Conservation (phyloP, 208 protist genomes). For the Trichomonas gallinae region DNA sequence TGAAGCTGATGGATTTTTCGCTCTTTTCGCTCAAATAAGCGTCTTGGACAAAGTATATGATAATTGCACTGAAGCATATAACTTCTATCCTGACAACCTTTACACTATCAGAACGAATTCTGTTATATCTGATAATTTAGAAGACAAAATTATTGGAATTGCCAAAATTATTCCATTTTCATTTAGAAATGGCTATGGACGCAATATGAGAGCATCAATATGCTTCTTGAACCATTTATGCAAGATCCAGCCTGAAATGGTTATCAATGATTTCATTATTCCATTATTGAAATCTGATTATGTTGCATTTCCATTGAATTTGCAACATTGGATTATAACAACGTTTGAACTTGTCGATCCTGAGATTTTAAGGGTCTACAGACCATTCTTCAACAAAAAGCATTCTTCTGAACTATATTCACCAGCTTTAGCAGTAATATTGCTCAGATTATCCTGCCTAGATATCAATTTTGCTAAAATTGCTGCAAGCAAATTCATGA, state of each 20-base stretch:
- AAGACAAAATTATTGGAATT: not conserved
- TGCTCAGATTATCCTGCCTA: not conserved
- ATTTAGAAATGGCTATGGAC: not conserved
- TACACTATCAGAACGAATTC: not conserved
- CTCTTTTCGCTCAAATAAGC: not conserved
- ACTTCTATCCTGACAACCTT: too few species aligned
- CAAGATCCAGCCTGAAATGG: not conserved
- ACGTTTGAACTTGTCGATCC: not conserved
- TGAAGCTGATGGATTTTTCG: not conserved
- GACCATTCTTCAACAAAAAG: not conserved
- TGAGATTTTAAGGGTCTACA: not conserved
- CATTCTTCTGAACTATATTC: too few species aligned
- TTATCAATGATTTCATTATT: not conserved
- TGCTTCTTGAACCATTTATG: not conserved
- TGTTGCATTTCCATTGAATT: not conserved
- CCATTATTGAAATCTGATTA: not conserved
- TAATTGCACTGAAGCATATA: not conserved
- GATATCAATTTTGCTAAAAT: too few species aligned
- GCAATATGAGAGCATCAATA: not conserved
- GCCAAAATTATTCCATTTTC: not conserved
- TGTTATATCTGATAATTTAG: not conserved
- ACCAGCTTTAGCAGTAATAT: not conserved
- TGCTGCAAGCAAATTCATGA: too few species aligned
- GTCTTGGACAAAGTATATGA: not conserved
- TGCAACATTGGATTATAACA: not conserved